Evolutionary conservation across 768 basidiomycete species (phyloP), one percentile per base, ranked within the genome.

Genomic region (Agaricus sinodeliciosus): DNA sequence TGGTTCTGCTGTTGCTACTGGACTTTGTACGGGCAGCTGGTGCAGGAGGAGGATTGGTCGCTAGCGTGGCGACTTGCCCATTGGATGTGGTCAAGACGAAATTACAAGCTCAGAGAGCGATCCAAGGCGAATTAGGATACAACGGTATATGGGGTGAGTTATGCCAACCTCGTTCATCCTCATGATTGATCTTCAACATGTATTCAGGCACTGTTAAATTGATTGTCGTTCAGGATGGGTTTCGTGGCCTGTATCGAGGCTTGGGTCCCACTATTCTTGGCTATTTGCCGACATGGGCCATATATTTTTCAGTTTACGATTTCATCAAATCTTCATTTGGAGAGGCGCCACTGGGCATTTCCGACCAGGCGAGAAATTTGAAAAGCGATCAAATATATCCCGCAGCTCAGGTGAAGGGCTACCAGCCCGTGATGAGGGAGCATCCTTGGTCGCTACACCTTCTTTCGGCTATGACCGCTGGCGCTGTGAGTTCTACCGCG

Each of bases 211-310:
- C 70, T 15, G 65, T 74, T 40, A 74, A 70, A 61, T 66, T 62
- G 34, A 67, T 76, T 48, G 61, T 70, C 18, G 56, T 56, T 78
- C 81, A 80, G 55, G 87, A 89, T 55, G 96, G 96, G 12, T 58
- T 96, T 48, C 82, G 87, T 51, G 96, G 96, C 12, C 74, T 97
- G 56, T 99, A 99, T 70, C 83, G 96, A 39, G 96, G 96, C n/a
- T 78, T 99, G 16, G 94, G 95, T 16, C 96, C 96, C 12, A 99
- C 96, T 16, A 80, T 99, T 51, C 78, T 94, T 7, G 96, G 96
- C 12, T 98, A 99, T 71, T 81, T 98, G 37, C 96, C 96, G 18
- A 98, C 95, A 2, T 98, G 94, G 96, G 96, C 94, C 22, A 98
- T 98, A 60, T 98, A 97, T 68, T 98, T 98, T 68, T 84, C 93